Evolutionary conservation across 2,329 filamentous ascomycete species (phyloP).

Genomic region (Coniochaeta prunicola): DNA sequence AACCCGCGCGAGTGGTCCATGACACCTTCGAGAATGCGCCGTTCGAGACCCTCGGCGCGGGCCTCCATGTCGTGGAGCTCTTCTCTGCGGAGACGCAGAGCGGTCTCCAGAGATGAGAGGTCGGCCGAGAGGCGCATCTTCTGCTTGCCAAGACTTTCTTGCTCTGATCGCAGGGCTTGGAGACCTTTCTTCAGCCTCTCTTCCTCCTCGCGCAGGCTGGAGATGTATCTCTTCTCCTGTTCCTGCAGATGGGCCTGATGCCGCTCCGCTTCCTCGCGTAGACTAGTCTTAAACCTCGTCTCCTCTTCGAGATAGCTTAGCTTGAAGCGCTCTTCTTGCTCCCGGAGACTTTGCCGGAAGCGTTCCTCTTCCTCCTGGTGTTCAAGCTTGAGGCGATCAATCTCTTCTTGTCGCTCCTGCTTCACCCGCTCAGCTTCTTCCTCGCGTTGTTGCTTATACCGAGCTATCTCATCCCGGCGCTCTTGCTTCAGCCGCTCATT

Average conservation of each 20-base stretch:
- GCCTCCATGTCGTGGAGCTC: slow-evolving; percentile 87
- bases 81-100: slow-evolving; percentile 79
- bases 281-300: slow-evolving; percentile 6
- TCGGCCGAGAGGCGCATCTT: slow-evolving; percentile 78
- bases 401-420: slow-evolving; percentile 5
- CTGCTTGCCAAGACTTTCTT: slow-evolving; percentile 68
- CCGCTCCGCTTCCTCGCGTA: slow-evolving; percentile 13
- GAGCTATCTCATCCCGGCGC: slow-evolving; percentile 12
- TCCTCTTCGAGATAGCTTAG: not conserved
- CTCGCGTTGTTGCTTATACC: slow-evolving; percentile 3
- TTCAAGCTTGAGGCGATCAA: not conserved
- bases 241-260: slow-evolving; percentile 4
- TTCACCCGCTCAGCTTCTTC: slow-evolving; percentile 12
- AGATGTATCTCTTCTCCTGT: slow-evolving; percentile 25
- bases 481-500: slow-evolving; percentile 25
- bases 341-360: not conserved
- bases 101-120: slow-evolving; percentile 84
- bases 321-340: slow-evolving; percentile 1
- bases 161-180: slow-evolving; percentile 54
- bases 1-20: slow-evolving; percentile 92
- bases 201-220: slow-evolving; percentile 43
- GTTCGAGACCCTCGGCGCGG: slow-evolving; percentile 81
- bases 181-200: slow-evolving; percentile 47
- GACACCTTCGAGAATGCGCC: slow-evolving; percentile 87
- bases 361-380: slow-evolving; percentile 1